phyloP scores from a whole-genome alignment of 2,329 filamentous ascomycete genomes.

The Pseudopyricularia javanii region DNA sequence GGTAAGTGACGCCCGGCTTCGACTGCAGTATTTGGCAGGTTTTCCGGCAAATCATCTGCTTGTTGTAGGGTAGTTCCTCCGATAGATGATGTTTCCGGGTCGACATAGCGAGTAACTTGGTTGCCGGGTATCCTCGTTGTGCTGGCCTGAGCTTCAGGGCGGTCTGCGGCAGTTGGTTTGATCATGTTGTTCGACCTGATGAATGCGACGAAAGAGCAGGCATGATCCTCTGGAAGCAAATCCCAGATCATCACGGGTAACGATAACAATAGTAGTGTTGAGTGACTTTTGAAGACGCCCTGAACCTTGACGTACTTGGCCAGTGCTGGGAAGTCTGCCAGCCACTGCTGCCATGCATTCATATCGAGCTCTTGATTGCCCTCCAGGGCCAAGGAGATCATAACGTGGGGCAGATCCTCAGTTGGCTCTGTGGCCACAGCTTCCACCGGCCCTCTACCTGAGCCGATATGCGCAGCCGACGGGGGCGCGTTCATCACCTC shows the following conservation, averaged over 20 bases:
- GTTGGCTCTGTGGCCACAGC: constrained; percentile 27
- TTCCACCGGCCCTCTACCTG: constrained; percentile 8
- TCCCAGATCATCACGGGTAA: constrained; percentile 50
- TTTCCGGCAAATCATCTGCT: background rate
- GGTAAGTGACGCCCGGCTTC: background rate
- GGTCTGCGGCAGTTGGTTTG: constrained; percentile 14
- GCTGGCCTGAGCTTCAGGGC: background rate
- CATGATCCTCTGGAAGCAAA: constrained; percentile 42
- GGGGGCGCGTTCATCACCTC: constrained; percentile 1
- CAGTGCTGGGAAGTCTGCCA: constrained; percentile 40
- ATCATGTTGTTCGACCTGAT: constrained; percentile 45
- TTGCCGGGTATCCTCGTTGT: constrained; percentile 4
- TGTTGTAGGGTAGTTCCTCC: constrained; percentile 14
- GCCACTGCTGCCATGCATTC: constrained; percentile 47
- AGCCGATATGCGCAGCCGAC: background rate
- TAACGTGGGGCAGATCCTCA: constrained; percentile 45
- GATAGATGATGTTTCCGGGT: constrained; percentile 14
- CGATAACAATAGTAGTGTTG: constrained; percentile 43
- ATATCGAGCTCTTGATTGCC: constrained; percentile 43
- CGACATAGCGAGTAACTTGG: constrained; percentile 5
- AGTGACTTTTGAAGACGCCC: constrained; percentile 49
- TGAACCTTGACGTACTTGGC: constrained; percentile 50
- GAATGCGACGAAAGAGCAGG: constrained; percentile 45
- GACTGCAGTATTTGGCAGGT: background rate
- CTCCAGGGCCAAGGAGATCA: constrained; percentile 47